Conservation (phyloP, 352 stramenopile genomes). For the Chrysophaeum taylorii region DNA sequence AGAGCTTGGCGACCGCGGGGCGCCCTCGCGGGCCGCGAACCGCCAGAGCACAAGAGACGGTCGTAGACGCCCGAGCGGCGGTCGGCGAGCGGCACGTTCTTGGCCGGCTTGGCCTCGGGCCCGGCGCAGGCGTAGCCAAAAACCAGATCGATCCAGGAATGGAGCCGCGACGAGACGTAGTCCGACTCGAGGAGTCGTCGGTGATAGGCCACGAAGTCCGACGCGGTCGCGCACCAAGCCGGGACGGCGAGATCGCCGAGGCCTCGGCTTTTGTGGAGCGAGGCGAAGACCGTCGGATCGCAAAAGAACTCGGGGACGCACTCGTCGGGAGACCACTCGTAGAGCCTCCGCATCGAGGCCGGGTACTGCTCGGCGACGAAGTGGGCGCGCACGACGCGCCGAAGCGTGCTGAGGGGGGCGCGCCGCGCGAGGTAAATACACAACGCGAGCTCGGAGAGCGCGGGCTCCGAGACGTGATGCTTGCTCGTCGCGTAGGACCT, state of each 20-base stretch:
- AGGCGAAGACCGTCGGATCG: constrained; percentile 67
- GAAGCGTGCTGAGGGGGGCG: constrained; percentile 67
- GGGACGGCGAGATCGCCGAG: constrained; percentile 36
- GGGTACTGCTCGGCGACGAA: constrained; percentile 88
- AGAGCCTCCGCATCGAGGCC: constrained; percentile 70
- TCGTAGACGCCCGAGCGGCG: not conserved
- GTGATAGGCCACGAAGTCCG: constrained; percentile 73
- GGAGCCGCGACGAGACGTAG: constrained; percentile 63
- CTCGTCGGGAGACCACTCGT: constrained; percentile 85
- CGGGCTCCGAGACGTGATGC: constrained; percentile 84
- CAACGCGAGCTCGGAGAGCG: constrained; percentile 85
- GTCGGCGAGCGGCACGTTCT: constrained; percentile 67
- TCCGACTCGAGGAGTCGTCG: constrained; percentile 76
- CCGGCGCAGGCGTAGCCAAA: constrained; percentile 74
- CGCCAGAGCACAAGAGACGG: too few species aligned
- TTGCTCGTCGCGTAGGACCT: constrained; percentile 48
- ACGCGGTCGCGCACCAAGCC: constrained; percentile 52
- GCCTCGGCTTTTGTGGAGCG: constrained; percentile 51
- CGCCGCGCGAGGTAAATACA: constrained; percentile 86
- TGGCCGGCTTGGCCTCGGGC: constrained; percentile 60
- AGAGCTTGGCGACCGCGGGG: not conserved
- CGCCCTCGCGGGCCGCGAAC: too few species aligned
- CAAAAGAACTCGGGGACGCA: constrained; percentile 87
- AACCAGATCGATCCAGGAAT: constrained; percentile 90
- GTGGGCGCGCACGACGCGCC: constrained; percentile 67